Evolutionary conservation across 805 yeast species (phyloP).

Genomic region (Wickerhamiella parazyma): DNA sequence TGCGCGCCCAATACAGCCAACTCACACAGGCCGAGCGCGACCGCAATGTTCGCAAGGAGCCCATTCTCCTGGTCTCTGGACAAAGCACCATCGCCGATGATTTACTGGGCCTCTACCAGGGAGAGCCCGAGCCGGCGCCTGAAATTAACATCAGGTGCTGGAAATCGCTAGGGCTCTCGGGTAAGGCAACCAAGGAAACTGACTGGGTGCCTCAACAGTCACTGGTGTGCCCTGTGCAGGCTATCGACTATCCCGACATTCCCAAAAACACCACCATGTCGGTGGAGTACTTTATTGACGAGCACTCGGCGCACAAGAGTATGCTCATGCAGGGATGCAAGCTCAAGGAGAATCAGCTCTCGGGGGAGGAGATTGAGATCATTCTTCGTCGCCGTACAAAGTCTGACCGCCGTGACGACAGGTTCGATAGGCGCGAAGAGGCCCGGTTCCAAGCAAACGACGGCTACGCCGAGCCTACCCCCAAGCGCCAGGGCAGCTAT

Average conservation of each 20-base stretch:
- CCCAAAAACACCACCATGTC: slow-evolving; percentile 31
- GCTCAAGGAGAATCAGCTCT: slow-evolving; percentile 46
- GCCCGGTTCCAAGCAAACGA: slow-evolving; percentile 16
- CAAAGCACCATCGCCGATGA: slow-evolving; percentile 38
- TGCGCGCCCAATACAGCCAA: slow-evolving; percentile 48
- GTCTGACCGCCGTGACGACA: slow-evolving; percentile 22
- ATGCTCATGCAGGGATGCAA: slow-evolving; percentile 72
- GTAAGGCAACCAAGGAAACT: slow-evolving; percentile 21
- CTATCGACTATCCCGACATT: slow-evolving; percentile 33
- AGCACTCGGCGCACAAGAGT: slow-evolving; percentile 47
- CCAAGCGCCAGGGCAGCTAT: slow-evolving; percentile 16
- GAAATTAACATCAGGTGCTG: slow-evolving; percentile 17
- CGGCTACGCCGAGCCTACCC: slow-evolving; percentile 15
- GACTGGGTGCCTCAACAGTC: slow-evolving; percentile 28
- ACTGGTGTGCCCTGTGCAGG: slow-evolving; percentile 32
- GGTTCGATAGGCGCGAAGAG: slow-evolving; percentile 19
- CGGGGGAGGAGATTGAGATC: slow-evolving; percentile 53
- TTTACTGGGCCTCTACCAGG: slow-evolving; percentile 31
- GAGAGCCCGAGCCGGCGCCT: slow-evolving; percentile 18
- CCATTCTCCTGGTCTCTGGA: slow-evolving; percentile 54
- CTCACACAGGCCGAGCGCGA: slow-evolving; percentile 55
- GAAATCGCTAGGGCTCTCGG: slow-evolving; percentile 25
- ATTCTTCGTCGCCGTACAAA: slow-evolving; percentile 28
- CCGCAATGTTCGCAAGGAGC: slow-evolving; percentile 63
- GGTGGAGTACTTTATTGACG: slow-evolving; percentile 49